Percentiles rank a stretch among this genome's conserved stretches.
phyloP scores from a whole-genome alignment of 495 filamentous ascomycete genomes.

The Penicillium bovifimosum region DNA sequence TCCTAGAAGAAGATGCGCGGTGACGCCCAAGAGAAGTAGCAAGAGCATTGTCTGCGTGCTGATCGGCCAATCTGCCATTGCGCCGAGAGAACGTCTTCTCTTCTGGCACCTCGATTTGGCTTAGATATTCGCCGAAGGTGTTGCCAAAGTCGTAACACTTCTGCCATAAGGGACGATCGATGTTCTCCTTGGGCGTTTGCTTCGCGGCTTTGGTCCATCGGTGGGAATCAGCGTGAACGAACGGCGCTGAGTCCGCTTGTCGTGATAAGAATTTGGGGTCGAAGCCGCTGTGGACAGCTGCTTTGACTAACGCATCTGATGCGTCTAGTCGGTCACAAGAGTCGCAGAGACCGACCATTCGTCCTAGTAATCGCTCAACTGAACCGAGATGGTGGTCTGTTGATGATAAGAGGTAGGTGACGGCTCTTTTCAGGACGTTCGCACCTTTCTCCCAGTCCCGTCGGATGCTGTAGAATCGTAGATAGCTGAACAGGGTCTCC shows the following conservation, averaged over 20 bases:
- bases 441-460: slow-evolving; percentile 36
- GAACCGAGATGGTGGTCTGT: slow-evolving; percentile 19
- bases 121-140: slow-evolving; percentile 23
- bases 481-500: slow-evolving; percentile 32
- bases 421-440: slow-evolving; percentile 28
- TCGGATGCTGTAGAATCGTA: slow-evolving; percentile 37
- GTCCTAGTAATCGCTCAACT: slow-evolving; percentile 32
- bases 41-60: slow-evolving; percentile 27
- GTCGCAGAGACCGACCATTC: slow-evolving; percentile 40
- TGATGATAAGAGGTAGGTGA: slow-evolving; percentile 35
- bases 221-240: slow-evolving; percentile 16
- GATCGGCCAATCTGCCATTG: slow-evolving; percentile 21
- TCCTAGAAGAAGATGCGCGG: not conserved
- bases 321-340: slow-evolving; percentile 27
- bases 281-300: slow-evolving; percentile 38
- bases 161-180: slow-evolving; percentile 25
- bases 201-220: slow-evolving; percentile 30
- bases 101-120: slow-evolving; percentile 15
- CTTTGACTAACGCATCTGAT: slow-evolving; percentile 30
- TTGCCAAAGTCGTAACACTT: slow-evolving; percentile 35
- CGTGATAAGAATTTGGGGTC: slow-evolving; percentile 18
- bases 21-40: slow-evolving; percentile 12
- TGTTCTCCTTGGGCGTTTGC: slow-evolving; percentile 7
- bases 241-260: slow-evolving; percentile 26
- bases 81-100: slow-evolving; percentile 8